Percentiles rank a stretch among this genome's conserved stretches.
phyloP scores from a whole-genome alignment of 2,329 filamentous ascomycete genomes.

The Pezicula carpinea region DNA sequence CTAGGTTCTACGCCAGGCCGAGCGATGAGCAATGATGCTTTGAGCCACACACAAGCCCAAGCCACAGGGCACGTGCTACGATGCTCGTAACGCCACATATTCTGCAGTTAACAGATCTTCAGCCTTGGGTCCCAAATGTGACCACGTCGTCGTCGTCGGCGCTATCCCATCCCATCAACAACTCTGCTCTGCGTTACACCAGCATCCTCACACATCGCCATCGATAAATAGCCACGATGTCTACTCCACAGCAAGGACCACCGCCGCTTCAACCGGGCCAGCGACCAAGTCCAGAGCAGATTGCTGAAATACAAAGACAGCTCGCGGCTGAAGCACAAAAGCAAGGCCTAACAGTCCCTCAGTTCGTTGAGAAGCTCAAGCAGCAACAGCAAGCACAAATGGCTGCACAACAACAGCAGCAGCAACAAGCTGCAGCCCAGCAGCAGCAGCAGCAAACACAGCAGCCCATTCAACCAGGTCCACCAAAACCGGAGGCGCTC shows the following conservation, averaged over 20 bases:
- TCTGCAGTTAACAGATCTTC: background rate
- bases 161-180: background rate
- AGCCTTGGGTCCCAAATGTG: background rate
- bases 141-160: background rate
- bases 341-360: constrained; percentile 76
- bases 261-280: constrained; percentile 21
- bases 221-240: too few relatives aligned
- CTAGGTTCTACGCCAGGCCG: too few relatives aligned
- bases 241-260: constrained; percentile 5
- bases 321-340: constrained; percentile 78
- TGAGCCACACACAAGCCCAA: background rate
- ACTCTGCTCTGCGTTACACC: background rate
- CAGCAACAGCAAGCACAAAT: constrained; percentile 51
- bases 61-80: too few relatives aligned
- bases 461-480: constrained; percentile 69
- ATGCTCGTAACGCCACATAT: background rate
- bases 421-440: constrained; percentile 38
- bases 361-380: constrained; percentile 73
- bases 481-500: constrained; percentile 83
- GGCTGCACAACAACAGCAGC: constrained; percentile 38
- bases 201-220: background rate
- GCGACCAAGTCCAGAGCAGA: constrained; percentile 76
- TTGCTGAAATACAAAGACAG: constrained; percentile 77
- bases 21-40: too few relatives aligned
- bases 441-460: constrained; percentile 42